These are phyloP conservation scores for Geranomyces michiganensis DNA, from an alignment of 192 early-diverging fungal genomes.

Conservation along the genomic window DNA sequence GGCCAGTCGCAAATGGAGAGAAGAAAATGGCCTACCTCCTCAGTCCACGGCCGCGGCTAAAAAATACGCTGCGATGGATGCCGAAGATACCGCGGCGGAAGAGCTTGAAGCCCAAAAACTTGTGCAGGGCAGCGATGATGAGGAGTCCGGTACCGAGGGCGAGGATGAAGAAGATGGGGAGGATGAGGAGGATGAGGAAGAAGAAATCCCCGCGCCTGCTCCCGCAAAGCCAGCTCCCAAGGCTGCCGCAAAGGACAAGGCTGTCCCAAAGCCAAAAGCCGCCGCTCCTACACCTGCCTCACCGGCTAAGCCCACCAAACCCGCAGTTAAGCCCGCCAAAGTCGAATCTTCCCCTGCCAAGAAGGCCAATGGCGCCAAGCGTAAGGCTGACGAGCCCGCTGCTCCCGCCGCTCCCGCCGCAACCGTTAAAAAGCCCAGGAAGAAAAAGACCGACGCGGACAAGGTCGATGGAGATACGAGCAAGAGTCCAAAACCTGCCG, in stretches of 20 bases:
- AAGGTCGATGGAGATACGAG: background rate
- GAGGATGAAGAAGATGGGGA: conserved; percentile 5
- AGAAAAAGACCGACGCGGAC: background rate
- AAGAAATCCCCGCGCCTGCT: background rate
- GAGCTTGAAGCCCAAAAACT: background rate
- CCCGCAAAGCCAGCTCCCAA: conserved; percentile 1
- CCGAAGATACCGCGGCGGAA: background rate
- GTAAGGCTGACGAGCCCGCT: background rate
- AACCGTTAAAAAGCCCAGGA: background rate
- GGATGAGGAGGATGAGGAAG: background rate
- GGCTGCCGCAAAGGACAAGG: background rate
- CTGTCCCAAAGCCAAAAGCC: background rate
- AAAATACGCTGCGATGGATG: conserved; percentile 2
- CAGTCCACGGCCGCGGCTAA: background rate
- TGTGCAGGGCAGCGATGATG: background rate
- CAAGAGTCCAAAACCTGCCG: background rate
- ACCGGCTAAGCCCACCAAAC: background rate
- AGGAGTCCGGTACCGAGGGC: background rate
- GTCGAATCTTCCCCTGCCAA: background rate
- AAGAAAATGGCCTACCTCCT: conserved; percentile 3
- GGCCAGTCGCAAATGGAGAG: background rate
- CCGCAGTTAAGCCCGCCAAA: background rate
- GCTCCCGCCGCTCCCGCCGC: background rate
- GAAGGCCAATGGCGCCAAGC: background rate
- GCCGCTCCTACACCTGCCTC: background rate